Evolutionary conservation across 2,329 filamentous ascomycete species (phyloP), one percentile per base, ranked within the genome.

Genomic region (Hypomyces rosellus): DNA sequence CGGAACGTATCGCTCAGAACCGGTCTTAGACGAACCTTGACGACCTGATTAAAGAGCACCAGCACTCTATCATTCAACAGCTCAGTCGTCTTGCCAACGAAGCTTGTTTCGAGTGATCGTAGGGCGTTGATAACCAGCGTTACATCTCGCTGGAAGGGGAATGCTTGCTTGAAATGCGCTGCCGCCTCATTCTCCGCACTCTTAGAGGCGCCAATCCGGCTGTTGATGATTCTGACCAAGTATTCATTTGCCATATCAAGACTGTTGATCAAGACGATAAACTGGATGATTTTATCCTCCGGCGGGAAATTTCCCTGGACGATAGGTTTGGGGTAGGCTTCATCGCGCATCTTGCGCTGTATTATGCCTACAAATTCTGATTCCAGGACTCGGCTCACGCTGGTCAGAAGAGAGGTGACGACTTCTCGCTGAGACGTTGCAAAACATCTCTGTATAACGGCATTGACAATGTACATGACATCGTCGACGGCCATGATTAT

Each of bases 391-490:
- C 89, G 82, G 15, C 86, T 82, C 5, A 97, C 75, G 0, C 84
- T 86, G 2, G 90, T 86, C 22, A 96, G 72, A 6, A 95, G 87
- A 50, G 81, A 88, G 39, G 82, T 81, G 18, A 95, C 80, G 3
- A 96, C 84, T 15, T 85, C 78, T 57, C 84, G 77, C 64, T 96
- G 91, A 2, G 88, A 89, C 1, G 95, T 97, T 1, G 88, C 86
- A 18, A 97, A 75, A 0, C 89, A 88, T 57, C 92, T 85, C 56
- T 95, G 86, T 7, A 97, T 76, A 34, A 97, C 87, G 46, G 92
- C 86, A 64, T 95, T 95, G 64, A 96, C 88, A 60, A 99, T 96
- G 69, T 97, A 99, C 92, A 99, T 97, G 63, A 97, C 90, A 70
- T 96, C 93, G 72, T 99, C 93, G 8, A 99, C 91, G 0, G 92